Conservation (phyloP, 2,329 filamentous ascomycete genomes). For the Leptoxyphium fumago region DNA sequence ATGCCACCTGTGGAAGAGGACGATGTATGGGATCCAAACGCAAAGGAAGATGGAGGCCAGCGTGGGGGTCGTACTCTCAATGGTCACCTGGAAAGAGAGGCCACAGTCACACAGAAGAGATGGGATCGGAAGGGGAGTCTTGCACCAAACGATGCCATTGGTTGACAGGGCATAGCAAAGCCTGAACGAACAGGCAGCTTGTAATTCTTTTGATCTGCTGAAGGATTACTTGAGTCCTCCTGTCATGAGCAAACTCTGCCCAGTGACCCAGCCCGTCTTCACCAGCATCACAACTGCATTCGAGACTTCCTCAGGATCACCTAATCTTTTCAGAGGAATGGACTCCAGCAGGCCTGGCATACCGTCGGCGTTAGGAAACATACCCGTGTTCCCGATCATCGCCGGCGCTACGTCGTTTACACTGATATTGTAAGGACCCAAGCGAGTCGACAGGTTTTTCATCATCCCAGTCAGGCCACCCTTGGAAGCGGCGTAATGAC, state of each 20-base stretch:
- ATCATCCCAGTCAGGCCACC: constrained; percentile 47
- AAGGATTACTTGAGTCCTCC: constrained; percentile 10
- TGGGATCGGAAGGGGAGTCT: background rate
- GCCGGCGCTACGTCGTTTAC: constrained; percentile 55
- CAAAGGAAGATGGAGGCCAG: background rate
- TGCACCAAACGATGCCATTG: background rate
- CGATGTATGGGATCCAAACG: background rate
- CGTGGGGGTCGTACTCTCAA: background rate
- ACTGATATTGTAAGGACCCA: constrained; percentile 46
- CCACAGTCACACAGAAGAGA: background rate
- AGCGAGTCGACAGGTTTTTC: constrained; percentile 45
- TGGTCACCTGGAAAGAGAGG: background rate
- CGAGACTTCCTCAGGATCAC: constrained; percentile 42
- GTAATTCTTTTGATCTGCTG: background rate
- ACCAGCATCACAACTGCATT: constrained; percentile 45
- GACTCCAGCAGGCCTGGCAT: constrained; percentile 41
- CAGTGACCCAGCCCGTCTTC: constrained; percentile 33
- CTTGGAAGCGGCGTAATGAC: constrained; percentile 15
- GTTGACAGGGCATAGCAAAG: background rate
- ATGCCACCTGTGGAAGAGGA: background rate
- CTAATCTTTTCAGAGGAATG: constrained; percentile 43
- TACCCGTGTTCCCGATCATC: constrained; percentile 42
- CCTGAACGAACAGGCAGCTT: background rate
- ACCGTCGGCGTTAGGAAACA: constrained; percentile 40
- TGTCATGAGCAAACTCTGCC: constrained; percentile 11